Conservation (phyloP, 495 filamentous ascomycete genomes). For the Penicillium robsamsonii region DNA sequence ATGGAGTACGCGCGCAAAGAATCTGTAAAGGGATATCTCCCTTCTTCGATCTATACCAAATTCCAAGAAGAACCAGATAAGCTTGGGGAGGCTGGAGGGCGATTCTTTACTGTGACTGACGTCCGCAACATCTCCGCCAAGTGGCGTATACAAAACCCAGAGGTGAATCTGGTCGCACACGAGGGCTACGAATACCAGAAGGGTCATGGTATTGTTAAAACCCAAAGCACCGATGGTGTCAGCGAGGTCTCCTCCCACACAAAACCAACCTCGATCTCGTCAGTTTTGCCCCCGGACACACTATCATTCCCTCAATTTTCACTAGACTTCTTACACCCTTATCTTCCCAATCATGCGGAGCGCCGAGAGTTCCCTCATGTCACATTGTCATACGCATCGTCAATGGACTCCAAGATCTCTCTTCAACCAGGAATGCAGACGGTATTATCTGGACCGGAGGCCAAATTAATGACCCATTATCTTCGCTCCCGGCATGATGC, state of each 20-base stretch:
- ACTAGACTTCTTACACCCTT: constrained; percentile 48
- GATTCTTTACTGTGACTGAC: constrained; percentile 50
- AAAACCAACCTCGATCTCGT: constrained; percentile 17
- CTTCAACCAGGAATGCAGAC: constrained; percentile 74
- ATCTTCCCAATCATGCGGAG: constrained; percentile 39
- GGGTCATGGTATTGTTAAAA: constrained; percentile 49
- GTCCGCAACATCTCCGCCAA: constrained; percentile 52
- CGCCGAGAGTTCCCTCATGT: constrained; percentile 46
- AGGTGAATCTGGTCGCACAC: constrained; percentile 46
- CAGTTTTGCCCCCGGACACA: constrained; percentile 42
- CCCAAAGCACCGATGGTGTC: constrained; percentile 19
- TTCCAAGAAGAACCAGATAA: constrained; percentile 49
- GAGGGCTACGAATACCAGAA: constrained; percentile 54
- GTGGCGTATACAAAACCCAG: constrained; percentile 52
- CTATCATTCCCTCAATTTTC: constrained; percentile 45
- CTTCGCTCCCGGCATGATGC: constrained; percentile 78
- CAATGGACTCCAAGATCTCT: constrained; percentile 77
- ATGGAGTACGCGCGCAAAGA: constrained; percentile 52
- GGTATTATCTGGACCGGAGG: constrained; percentile 70
- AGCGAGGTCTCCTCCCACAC: constrained; percentile 15
- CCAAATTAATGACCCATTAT: constrained; percentile 90
- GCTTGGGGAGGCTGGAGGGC: constrained; percentile 49
- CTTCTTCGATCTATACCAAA: constrained; percentile 52
- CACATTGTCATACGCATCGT: constrained; percentile 87
- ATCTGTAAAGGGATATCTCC: constrained; percentile 51